Percentiles rank a stretch among this genome's conserved stretches.
Evolutionary conservation across 1,284 basidiomycete species (phyloP).

Genomic region (Malassezia arunalokei): DNA sequence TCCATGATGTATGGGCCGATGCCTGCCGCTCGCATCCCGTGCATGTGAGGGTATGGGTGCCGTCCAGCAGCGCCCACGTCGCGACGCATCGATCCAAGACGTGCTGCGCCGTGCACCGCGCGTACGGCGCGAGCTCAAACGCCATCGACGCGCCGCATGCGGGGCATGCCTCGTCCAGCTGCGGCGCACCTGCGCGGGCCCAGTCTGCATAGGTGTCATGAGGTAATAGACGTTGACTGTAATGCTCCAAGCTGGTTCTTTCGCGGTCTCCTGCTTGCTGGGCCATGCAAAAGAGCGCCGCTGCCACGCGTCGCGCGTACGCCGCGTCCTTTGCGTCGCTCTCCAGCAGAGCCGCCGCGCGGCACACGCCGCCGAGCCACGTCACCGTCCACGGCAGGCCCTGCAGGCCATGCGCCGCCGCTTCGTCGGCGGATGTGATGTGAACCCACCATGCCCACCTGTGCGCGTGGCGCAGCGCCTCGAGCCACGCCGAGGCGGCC

Average conservation of each 20-base stretch:
- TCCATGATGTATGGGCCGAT: background rate
- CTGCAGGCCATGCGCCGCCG: background rate
- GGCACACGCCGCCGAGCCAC: background rate
- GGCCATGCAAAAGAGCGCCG: background rate
- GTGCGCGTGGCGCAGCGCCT: background rate
- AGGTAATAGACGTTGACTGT: background rate
- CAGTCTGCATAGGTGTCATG: background rate
- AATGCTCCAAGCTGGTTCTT: background rate
- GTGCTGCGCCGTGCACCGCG: slow-evolving; percentile 10
- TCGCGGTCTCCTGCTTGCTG: background rate
- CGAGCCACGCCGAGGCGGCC: background rate
- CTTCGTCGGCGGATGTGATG: background rate
- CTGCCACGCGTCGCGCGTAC: slow-evolving; percentile 3
- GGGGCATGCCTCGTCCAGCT: slow-evolving; percentile 5
- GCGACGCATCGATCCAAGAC: slow-evolving; percentile 14
- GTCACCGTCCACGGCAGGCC: background rate
- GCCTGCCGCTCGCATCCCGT: slow-evolving; percentile 7
- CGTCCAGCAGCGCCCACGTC: slow-evolving; percentile 2
- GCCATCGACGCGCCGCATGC: slow-evolving; percentile 6
- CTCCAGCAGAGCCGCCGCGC: background rate
- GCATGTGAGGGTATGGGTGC: slow-evolving; percentile 3
- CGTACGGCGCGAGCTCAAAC: background rate
- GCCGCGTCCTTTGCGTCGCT: background rate
- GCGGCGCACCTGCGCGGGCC: background rate
- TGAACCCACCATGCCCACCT: background rate